phyloP scores from a whole-genome alignment of 192 early-diverging fungal species.

The Diversispora epigaea region DNA sequence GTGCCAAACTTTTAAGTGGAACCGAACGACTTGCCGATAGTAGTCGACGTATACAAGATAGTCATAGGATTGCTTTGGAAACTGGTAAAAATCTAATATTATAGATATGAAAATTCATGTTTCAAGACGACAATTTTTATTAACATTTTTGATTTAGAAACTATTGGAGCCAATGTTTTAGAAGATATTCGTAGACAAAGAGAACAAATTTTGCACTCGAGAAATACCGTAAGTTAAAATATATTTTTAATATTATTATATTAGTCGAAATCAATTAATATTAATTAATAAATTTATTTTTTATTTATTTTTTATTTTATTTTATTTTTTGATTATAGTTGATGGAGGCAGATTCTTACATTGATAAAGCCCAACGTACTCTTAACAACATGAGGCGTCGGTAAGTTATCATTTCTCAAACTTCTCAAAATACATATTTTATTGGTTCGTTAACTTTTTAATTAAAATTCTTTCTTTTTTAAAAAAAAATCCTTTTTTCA shows the following conservation, averaged over 20 bases:
- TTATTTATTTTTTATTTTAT: background rate
- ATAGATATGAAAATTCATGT: background rate
- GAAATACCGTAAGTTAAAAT: constrained; percentile 67
- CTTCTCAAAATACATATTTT: too few relatives aligned
- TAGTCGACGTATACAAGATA: constrained; percentile 79
- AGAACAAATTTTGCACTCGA: constrained; percentile 84
- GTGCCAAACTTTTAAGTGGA: constrained; percentile 74
- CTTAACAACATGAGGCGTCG: constrained; percentile 74
- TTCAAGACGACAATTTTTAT: background rate
- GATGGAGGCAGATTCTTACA: constrained; percentile 72
- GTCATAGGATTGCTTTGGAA: constrained; percentile 87
- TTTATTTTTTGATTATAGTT: constrained; percentile 46
- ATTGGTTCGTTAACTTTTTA: background rate
- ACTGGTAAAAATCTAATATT: constrained; percentile 50
- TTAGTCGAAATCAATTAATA: background rate
- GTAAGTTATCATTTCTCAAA: constrained; percentile 37
- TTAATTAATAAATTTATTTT: background rate
- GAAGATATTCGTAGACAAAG: constrained; percentile 81
- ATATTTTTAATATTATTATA: background rate
- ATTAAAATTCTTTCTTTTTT: background rate
- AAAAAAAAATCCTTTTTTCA: constrained; percentile 34
- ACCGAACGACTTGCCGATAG: constrained; percentile 84
- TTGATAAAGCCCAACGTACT: constrained; percentile 64
- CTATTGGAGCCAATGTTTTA: constrained; percentile 80
- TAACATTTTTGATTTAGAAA: constrained; percentile 49